Base-by-base conservation (phyloP, 805 yeast species). In the Metschnikowia koreensis region DNA sequence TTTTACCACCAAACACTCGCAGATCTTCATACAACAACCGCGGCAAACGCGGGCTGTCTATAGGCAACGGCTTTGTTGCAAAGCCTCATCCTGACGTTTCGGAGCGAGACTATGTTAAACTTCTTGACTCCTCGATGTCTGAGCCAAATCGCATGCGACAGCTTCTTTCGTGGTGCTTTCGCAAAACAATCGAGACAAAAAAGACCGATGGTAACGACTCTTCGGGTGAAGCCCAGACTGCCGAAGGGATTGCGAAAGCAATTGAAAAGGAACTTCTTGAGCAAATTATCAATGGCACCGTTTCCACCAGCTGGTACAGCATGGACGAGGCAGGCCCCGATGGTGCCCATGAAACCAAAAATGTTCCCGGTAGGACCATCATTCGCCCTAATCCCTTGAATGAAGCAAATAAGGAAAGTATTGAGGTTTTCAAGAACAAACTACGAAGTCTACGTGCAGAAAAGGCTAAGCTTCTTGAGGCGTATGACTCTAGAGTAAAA, bases 81-180 rank as follows among this genome's bases (percentile, higher is more conserved):
- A 78, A 77, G 31, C 92, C 92, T 1, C 92, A 87, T 63, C 72
- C 76, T 0, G 83, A 81, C 43, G 81, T 87, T 1, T 76, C 81
- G 0, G 70, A 74, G 0, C 59, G 68, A 9, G 83, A 82, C 48
- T 82, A 82, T 60, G 82, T 79, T 64, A 86, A 85, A 60, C 83
- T 83, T 60, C 65, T 87, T 33, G 87, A 86, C 56, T 65, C 72
- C 6, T 76, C 79, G 36, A 59, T 84, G 38, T 88, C 93, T 0
- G 92, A 83, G 46, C 90, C 92, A 2, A 86, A 84, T 58, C 75
- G 82, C 55, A 82, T 88, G 86, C 74, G 86, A 55, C 90, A 86
- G 60, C 64, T 88, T 28, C 63, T 87, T 44, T 71, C 81, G 2
- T 87, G 93, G 94, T 81, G 88, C 56, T 74, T 82, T 33, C 80